These are phyloP conservation scores for Cladophialophora carrionii DNA, from an alignment of 2,329 filamentous ascomycete species.

Conservation along the genomic window DNA sequence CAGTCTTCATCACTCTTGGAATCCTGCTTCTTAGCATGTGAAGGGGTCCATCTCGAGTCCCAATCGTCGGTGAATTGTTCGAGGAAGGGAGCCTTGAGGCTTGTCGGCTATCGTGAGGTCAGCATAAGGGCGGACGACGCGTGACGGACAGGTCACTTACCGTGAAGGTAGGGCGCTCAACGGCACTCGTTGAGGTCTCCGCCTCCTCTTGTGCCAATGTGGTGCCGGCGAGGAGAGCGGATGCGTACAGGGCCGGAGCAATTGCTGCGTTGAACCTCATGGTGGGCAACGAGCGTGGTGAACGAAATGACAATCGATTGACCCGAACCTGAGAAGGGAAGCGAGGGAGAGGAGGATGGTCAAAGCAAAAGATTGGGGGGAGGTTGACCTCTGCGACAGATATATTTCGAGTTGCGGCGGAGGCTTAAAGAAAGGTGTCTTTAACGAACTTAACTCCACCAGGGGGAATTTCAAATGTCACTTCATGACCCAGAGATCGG, in stretches of 20 bases:
- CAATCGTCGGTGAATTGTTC: slow-evolving; percentile 99
- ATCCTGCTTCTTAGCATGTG: slow-evolving; percentile 95
- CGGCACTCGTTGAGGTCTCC: slow-evolving; percentile 56
- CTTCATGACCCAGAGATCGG: slow-evolving; percentile 6
- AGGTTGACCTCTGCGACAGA: slow-evolving; percentile 1
- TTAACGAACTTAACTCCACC: slow-evolving; percentile 32
- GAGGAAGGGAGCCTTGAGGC: slow-evolving; percentile 88
- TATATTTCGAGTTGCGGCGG: slow-evolving; percentile 4
- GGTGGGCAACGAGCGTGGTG: slow-evolving; percentile 46
- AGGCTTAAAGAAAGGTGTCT: slow-evolving; percentile 35
- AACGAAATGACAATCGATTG: slow-evolving; percentile 24
- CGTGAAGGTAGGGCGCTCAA: slow-evolving; percentile 79
- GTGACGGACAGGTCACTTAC: slow-evolving; percentile 59
- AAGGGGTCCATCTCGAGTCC: slow-evolving; percentile 91
- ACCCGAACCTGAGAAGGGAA: slow-evolving; percentile 31
- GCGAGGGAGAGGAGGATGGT: slow-evolving; percentile 29
- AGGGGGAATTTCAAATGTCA: slow-evolving; percentile 22
- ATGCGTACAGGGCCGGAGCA: slow-evolving; percentile 68
- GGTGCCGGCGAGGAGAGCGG: slow-evolving; percentile 68
- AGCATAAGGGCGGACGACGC: not conserved
- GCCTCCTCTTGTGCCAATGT: slow-evolving; percentile 68
- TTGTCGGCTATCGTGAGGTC: slow-evolving; percentile 69
- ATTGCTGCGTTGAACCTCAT: slow-evolving; percentile 86
- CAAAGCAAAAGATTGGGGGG: slow-evolving; percentile 21
- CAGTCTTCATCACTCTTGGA: slow-evolving; percentile 82